Evolutionary conservation across 352 stramenopile genomes (phyloP).

Genomic region (Globisporangium spiculum): DNA sequence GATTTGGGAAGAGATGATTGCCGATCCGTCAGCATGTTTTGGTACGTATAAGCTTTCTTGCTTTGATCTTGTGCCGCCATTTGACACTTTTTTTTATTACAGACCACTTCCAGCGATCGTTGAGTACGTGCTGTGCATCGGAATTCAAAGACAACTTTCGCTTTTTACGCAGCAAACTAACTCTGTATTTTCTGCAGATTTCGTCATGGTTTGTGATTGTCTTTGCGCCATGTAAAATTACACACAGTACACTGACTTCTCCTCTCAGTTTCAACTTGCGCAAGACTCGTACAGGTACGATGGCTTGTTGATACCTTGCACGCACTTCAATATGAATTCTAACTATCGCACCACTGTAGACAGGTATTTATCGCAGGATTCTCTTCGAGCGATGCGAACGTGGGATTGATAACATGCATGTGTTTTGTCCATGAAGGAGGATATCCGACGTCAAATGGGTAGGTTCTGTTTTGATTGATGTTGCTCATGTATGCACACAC

Average conservation of each 20-base stretch:
- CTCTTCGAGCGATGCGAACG: neutral
- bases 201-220: constrained; percentile 53
- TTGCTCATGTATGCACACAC: neutral
- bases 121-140: constrained; percentile 35
- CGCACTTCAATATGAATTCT: neutral
- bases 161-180: neutral
- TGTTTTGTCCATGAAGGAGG: constrained; percentile 34
- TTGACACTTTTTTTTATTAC: neutral
- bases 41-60: constrained; percentile 25
- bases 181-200: constrained; percentile 36
- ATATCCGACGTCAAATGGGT: constrained; percentile 77
- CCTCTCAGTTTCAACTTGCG: constrained; percentile 71
- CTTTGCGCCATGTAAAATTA: neutral
- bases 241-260: neutral
- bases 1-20: constrained; percentile 89
- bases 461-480: neutral
- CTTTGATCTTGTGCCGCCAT: neutral
- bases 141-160: neutral
- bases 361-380: constrained; percentile 30
- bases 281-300: constrained; percentile 77
- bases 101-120: constrained; percentile 74
- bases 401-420: neutral
- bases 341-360: constrained; percentile 27
- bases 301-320: neutral
- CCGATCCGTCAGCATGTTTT: constrained; percentile 77